Evolutionary conservation across 163 green algal species (phyloP).

Genomic region (Scenedesmus sp.): DNA sequence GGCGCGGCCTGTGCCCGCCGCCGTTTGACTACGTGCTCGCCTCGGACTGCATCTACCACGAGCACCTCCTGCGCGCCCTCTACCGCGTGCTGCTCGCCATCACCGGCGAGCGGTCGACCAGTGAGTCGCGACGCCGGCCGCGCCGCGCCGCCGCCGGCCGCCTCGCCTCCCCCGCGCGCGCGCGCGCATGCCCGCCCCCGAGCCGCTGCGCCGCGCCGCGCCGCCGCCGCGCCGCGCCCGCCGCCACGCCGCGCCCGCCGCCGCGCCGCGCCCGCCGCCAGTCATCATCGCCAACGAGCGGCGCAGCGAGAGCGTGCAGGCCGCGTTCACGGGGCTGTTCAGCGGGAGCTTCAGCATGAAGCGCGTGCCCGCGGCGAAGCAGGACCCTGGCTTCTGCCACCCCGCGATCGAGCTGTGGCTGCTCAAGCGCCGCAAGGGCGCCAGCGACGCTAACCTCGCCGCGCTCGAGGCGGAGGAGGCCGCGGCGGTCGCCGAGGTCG

Average conservation of each 20-base stretch:
- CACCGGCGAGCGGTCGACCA: slow-evolving; percentile 62
- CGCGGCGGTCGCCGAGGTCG: not conserved
- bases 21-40: slow-evolving; percentile 88
- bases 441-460: slow-evolving; percentile 1
- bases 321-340: slow-evolving; percentile 12
- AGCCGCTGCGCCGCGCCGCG: too few species aligned
- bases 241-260: too few species aligned
- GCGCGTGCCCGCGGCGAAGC: slow-evolving; percentile 33
- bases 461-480: slow-evolving; percentile 22
- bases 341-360: slow-evolving; percentile 13
- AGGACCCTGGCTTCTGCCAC: slow-evolving; percentile 59
- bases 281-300: slow-evolving; percentile 89
- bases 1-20: slow-evolving; percentile 8
- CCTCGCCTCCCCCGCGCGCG: too few species aligned
- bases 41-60: slow-evolving; percentile 92
- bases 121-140: slow-evolving; percentile 48
- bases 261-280: too few species aligned
- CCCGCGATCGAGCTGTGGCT: slow-evolving; percentile 70
- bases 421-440: slow-evolving; percentile 59
- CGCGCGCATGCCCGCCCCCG: too few species aligned
- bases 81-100: slow-evolving; percentile 73
- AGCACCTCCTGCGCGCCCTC: slow-evolving; percentile 75
- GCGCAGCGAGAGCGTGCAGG: slow-evolving; percentile 79
- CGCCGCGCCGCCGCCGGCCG: too few species aligned
- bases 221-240: too few species aligned